Percentiles rank a stretch among this genome's conserved stretches.
These are phyloP conservation scores for Lunularia cruciata DNA, from an alignment of 225 moss, liverwort and hornwort species.

Conservation along the genomic window DNA sequence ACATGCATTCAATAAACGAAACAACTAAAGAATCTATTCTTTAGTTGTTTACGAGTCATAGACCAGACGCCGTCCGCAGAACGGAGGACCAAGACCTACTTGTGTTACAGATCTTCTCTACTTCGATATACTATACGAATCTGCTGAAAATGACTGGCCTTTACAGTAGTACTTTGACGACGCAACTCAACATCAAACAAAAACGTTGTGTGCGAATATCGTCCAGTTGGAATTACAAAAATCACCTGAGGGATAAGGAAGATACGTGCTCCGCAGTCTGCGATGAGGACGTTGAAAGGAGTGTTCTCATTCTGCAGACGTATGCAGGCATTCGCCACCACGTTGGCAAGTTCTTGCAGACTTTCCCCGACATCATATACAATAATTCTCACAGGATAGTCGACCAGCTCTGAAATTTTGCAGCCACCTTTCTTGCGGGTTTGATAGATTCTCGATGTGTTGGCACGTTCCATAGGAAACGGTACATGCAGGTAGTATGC, in stretches of 20 bases:
- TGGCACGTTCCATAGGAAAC: slow-evolving; percentile 78
- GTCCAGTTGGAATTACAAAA: too few species aligned
- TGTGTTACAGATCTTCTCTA: too few species aligned
- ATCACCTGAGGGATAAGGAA: slow-evolving; percentile 78
- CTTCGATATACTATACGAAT: too few species aligned
- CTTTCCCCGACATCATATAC: slow-evolving; percentile 67
- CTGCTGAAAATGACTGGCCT: too few species aligned
- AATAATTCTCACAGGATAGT: slow-evolving; percentile 68
- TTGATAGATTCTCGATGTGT: slow-evolving; percentile 27
- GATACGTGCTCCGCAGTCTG: slow-evolving; percentile 61
- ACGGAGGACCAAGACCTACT: too few species aligned
- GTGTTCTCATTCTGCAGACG: slow-evolving; percentile 64
- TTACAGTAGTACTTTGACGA: too few species aligned
- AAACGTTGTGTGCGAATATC: too few species aligned
- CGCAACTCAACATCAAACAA: too few species aligned
- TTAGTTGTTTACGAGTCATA: too few species aligned
- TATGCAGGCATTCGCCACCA: slow-evolving; percentile 64
- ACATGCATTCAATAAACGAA: too few species aligned
- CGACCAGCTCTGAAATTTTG: slow-evolving; percentile 60
- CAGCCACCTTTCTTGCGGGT: slow-evolving; percentile 52
- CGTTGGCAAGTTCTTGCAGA: slow-evolving; percentile 61
- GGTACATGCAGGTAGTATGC: slow-evolving; percentile 70
- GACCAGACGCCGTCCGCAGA: too few species aligned
- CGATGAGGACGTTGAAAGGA: slow-evolving; percentile 77
- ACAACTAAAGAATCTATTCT: too few species aligned